Percentiles rank a stretch among this genome's conserved stretches.
Evolutionary conservation across 1,284 basidiomycete species (phyloP).

Genomic region (Rhodotorula sp.): DNA sequence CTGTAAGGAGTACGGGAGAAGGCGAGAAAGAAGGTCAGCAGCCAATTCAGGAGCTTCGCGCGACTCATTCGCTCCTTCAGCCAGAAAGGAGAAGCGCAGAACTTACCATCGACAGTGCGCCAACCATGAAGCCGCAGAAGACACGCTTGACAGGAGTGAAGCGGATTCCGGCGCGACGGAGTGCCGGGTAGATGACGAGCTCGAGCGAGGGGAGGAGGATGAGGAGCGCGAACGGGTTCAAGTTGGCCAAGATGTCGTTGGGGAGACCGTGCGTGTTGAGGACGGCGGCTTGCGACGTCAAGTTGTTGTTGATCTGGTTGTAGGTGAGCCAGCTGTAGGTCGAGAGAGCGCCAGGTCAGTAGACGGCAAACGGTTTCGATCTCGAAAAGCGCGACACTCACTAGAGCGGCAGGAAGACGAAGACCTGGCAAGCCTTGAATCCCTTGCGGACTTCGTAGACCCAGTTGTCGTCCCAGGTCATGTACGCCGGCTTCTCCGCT

Average conservation of each 20-base stretch:
- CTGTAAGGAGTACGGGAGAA: background rate
- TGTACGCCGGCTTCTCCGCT: constrained; percentile 50
- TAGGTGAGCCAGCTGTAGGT: constrained; percentile 62
- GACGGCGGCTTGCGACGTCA: constrained; percentile 34
- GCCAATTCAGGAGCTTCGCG: too few relatives aligned
- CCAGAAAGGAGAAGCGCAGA: background rate
- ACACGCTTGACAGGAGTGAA: constrained; percentile 76
- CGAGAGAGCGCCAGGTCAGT: background rate
- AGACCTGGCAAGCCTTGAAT: constrained; percentile 79
- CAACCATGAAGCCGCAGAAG: constrained; percentile 66
- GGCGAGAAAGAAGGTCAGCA: too few relatives aligned
- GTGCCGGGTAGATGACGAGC: constrained; percentile 62
- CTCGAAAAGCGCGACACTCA: background rate
- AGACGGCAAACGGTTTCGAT: accelerated
- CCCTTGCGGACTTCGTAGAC: constrained; percentile 80
- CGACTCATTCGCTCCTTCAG: too few relatives aligned
- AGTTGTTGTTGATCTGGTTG: constrained; percentile 42
- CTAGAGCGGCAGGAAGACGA: constrained; percentile 63
- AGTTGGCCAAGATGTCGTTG: constrained; percentile 49
- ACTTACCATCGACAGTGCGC: constrained; percentile 55
- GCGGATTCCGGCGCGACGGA: constrained; percentile 62
- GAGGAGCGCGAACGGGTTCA: constrained; percentile 44
- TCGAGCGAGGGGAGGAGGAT: constrained; percentile 49
- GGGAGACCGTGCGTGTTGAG: constrained; percentile 46
- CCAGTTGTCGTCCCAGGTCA: constrained; percentile 61